These are phyloP conservation scores for Fusarium sublunatum DNA, from an alignment of 2,329 filamentous ascomycete species.

Conservation along the genomic window DNA sequence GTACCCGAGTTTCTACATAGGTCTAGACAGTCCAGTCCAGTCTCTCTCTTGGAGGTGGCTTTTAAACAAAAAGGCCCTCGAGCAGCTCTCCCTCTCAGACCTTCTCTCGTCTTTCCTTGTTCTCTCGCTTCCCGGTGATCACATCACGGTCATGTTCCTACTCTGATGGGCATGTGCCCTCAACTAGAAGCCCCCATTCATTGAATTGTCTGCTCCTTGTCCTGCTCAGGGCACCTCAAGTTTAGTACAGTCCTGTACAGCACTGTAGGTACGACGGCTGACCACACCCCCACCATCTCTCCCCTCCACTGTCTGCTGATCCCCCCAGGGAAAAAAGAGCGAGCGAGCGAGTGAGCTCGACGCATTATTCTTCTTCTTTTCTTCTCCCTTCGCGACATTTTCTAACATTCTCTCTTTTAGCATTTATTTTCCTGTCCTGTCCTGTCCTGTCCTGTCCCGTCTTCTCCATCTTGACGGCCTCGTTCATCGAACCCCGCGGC, in stretches of 20 bases:
- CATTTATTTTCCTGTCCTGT: background rate
- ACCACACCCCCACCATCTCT: slow-evolving; percentile 42
- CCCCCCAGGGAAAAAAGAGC: slow-evolving; percentile 21
- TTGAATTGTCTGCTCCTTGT: slow-evolving; percentile 14
- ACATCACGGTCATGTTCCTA: slow-evolving; percentile 42
- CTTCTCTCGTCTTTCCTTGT: slow-evolving; percentile 5
- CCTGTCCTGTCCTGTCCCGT: slow-evolving; percentile 9
- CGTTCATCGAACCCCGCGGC: slow-evolving; percentile 7
- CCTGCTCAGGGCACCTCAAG: slow-evolving; percentile 1
- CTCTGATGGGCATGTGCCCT: slow-evolving; percentile 41
- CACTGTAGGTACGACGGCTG: slow-evolving; percentile 32
- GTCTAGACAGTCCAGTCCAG: slow-evolving; percentile 5
- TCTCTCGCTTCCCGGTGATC: slow-evolving; percentile 35
- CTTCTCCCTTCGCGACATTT: slow-evolving; percentile 26
- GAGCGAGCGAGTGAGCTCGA: slow-evolving; percentile 20
- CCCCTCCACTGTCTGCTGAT: slow-evolving; percentile 44
- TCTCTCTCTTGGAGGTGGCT: slow-evolving; percentile 19
- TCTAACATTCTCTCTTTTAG: slow-evolving; percentile 22
- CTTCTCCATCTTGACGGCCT: background rate
- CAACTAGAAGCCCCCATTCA: slow-evolving; percentile 22
- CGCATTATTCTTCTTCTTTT: slow-evolving; percentile 14
- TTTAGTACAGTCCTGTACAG: background rate
- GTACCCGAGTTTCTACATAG: slow-evolving; percentile 30
- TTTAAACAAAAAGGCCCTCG: slow-evolving; percentile 20
- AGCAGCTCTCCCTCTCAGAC: slow-evolving; percentile 1